These are phyloP conservation scores for Rhizophagus prolifer DNA, from an alignment of 192 early-diverging fungal species.

Conservation along the genomic window DNA sequence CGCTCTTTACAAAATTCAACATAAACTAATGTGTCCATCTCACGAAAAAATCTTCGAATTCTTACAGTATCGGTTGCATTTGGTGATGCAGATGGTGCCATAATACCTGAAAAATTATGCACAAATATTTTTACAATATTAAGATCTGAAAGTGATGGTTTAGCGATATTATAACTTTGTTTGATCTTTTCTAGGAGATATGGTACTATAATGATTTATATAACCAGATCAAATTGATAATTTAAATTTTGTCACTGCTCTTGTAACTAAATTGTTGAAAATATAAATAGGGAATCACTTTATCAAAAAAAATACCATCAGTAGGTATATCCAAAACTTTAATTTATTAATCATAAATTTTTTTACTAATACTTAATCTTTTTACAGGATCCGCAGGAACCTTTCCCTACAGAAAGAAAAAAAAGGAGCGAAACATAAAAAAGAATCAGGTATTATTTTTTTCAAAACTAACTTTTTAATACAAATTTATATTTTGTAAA, in stretches of 20 bases:
- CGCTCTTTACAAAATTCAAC: too few species aligned
- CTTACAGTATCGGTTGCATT: constrained; percentile 57
- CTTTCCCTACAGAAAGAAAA: constrained; percentile 52
- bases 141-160: constrained; percentile 55
- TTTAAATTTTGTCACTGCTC: constrained; percentile 63
- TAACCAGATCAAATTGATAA: too few species aligned
- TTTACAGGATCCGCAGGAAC: constrained; percentile 17
- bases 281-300: constrained; percentile 50
- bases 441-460: too few species aligned
- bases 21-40: too few species aligned
- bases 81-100: constrained; percentile 37
- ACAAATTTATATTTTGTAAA: too few species aligned
- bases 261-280: constrained; percentile 67
- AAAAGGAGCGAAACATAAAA: constrained; percentile 37
- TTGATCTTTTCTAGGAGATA: background rate
- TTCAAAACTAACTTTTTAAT: background rate
- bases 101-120: constrained; percentile 59
- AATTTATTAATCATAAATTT: constrained; percentile 27
- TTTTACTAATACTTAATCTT: constrained; percentile 27
- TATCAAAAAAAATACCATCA: background rate
- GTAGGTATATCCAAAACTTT: background rate
- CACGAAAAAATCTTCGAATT: too few species aligned
- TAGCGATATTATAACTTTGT: constrained; percentile 16
- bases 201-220: too few species aligned
- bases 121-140: constrained; percentile 71